A percentile compares a stretch with the other conserved stretches of the same genome.
phyloP scores from a whole-genome alignment of 176 grass and related monocot genomes.

The Melocanna baccifera region DNA sequence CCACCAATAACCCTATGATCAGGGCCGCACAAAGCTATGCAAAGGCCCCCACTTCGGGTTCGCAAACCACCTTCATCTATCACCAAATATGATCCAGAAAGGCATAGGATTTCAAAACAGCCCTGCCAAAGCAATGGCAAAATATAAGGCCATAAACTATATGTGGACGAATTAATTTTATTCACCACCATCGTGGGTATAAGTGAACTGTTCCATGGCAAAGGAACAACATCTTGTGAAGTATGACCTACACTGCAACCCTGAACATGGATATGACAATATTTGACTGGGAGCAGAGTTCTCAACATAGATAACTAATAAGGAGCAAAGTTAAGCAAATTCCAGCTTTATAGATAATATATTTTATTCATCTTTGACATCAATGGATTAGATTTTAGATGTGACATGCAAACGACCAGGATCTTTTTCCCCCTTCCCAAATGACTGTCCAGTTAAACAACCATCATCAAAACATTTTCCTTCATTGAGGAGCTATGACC shows the following conservation, averaged over 20 bases:
- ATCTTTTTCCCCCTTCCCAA: neutral
- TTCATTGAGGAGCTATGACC: neutral
- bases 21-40: constrained; percentile 74
- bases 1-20: constrained; percentile 86
- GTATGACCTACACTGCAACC: neutral
- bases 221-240: neutral
- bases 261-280: neutral
- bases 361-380: neutral
- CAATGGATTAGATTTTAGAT: neutral
- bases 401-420: neutral
- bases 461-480: neutral
- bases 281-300: neutral
- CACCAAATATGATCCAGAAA: constrained; percentile 86
- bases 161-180: neutral
- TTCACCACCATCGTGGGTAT: neutral
- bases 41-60: constrained; percentile 63
- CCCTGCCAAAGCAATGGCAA: constrained; percentile 57
- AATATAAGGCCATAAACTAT: neutral
- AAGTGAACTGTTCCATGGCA: neutral
- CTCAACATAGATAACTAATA: neutral
- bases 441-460: neutral
- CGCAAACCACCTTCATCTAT: constrained; percentile 60
- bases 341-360: neutral
- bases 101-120: constrained; percentile 82
- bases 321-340: neutral